These are phyloP conservation scores for Heracleum sosnowskyi DNA, from an alignment of 129 eudicot species.

Conservation along the genomic window DNA sequence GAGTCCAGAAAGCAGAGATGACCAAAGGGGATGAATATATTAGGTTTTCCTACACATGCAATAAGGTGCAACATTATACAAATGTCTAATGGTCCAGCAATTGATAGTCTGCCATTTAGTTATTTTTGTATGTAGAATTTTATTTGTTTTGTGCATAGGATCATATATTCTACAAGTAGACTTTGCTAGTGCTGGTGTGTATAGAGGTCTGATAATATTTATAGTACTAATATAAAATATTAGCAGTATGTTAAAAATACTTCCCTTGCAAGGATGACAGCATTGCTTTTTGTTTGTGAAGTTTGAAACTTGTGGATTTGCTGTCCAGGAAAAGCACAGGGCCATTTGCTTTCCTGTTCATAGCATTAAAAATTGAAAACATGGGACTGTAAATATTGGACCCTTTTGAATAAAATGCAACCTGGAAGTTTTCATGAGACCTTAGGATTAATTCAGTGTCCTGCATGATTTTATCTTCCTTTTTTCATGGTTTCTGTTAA, in stretches of 20 bases:
- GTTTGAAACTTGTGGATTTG: not conserved
- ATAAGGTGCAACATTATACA: not conserved
- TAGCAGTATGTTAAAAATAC: not conserved
- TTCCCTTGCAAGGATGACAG: not conserved
- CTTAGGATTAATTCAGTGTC: too few species aligned
- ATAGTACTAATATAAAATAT: not conserved
- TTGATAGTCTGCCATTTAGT: slow-evolving; percentile 3
- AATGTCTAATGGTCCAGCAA: not conserved
- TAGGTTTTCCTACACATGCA: not conserved
- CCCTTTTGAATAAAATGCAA: not conserved
- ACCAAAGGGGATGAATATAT: not conserved
- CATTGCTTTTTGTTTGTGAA: not conserved
- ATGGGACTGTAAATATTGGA: not conserved
- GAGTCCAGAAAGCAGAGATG: slow-evolving; percentile 5
- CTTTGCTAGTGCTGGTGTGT: not conserved
- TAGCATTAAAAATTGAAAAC: not conserved
- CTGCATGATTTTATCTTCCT: too few species aligned
- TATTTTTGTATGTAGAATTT: not conserved
- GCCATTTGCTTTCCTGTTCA: not conserved
- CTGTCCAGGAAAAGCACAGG: not conserved
- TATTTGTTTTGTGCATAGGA: slow-evolving; percentile 1
- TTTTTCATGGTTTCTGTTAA: too few species aligned
- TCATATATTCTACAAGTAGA: not conserved
- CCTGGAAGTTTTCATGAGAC: too few species aligned
- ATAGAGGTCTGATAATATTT: slow-evolving; percentile 1